Conservation (phyloP, 2,329 filamentous ascomycete genomes). For the Trichoderma atroviride region DNA sequence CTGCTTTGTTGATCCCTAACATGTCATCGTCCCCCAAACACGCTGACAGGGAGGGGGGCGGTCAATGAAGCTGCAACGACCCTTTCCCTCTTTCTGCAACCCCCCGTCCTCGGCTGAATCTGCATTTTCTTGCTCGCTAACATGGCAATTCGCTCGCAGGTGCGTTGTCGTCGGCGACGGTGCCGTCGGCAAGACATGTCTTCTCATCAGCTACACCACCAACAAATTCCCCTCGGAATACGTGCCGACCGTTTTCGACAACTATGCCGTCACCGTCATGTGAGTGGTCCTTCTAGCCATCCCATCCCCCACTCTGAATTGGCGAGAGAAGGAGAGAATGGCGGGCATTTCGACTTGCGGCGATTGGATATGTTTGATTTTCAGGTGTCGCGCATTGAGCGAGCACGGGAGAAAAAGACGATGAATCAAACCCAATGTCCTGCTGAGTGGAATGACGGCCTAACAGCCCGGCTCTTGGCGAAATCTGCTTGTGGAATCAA, state of each 20-base stretch:
- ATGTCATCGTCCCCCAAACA: conserved; percentile 10
- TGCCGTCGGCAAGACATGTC: conserved; percentile 98
- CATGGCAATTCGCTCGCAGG: conserved; percentile 51
- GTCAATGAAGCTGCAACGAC: conserved; percentile 17
- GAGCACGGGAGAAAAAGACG: not conserved
- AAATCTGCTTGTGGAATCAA: not conserved
- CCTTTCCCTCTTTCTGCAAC: not conserved
- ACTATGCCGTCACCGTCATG: conserved; percentile 99
- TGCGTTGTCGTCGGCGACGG: conserved; percentile 99
- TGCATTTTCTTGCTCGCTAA: conserved; percentile 30
- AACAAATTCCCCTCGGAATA: conserved; percentile 99
- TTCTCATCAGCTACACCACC: conserved; percentile 98
- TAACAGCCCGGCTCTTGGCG: not conserved
- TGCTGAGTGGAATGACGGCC: not conserved
- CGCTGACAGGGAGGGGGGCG: conserved; percentile 21
- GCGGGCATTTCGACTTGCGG: not conserved
- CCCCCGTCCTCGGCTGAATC: not conserved
- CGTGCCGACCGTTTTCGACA: conserved; percentile 98
- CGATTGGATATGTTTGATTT: not conserved
- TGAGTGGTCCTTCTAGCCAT: conserved; percentile 58
- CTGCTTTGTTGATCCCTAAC: not conserved
- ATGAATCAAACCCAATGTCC: not conserved
- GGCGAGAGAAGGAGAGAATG: not conserved
- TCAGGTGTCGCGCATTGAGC: not conserved
- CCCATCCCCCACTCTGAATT: conserved; percentile 12